A percentile compares a stretch with the other conserved stretches of the same genome.
Conservation (phyloP, 2,329 filamentous ascomycete species). For the Geoglossum cookeanum region DNA sequence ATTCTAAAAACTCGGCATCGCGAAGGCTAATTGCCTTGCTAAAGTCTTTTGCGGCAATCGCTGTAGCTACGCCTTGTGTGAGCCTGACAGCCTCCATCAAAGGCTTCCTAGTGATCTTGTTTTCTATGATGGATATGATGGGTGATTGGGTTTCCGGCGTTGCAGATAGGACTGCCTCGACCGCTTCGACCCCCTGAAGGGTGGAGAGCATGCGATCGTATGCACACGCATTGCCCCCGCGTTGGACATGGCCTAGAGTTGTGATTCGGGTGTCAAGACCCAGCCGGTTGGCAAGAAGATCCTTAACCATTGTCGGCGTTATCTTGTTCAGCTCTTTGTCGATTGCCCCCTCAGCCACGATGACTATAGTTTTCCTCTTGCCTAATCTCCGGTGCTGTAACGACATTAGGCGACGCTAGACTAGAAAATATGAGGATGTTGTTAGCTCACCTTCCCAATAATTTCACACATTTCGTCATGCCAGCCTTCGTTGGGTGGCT, state of each 20-base stretch:
- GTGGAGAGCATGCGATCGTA: constrained; percentile 91
- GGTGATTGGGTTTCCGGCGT: constrained; percentile 79
- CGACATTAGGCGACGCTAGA: not conserved
- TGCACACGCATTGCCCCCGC: constrained; percentile 77
- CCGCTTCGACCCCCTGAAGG: constrained; percentile 82
- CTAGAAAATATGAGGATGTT: not conserved
- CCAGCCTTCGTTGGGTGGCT: constrained; percentile 76
- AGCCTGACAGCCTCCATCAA: constrained; percentile 74
- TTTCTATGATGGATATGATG: constrained; percentile 92
- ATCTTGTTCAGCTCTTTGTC: constrained; percentile 75
- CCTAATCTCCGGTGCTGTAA: constrained; percentile 62
- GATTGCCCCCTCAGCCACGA: constrained; percentile 87
- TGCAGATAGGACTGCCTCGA: constrained; percentile 76
- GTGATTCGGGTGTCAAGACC: constrained; percentile 85
- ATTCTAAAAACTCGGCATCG: constrained; percentile 85
- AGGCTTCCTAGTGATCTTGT: constrained; percentile 85
- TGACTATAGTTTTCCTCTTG: constrained; percentile 95
- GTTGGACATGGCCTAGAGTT: constrained; percentile 90
- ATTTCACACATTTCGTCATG: constrained; percentile 69
- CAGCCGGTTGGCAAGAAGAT: constrained; percentile 65
- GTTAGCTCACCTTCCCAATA: constrained; percentile 43
- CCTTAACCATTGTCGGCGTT: constrained; percentile 60
- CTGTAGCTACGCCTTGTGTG: constrained; percentile 66
- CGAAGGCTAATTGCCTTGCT: constrained; percentile 70
- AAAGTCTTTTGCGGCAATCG: constrained; percentile 74